Base-by-base conservation (phyloP, 345 rosid genomes). In the Kernera saxatilis region DNA sequence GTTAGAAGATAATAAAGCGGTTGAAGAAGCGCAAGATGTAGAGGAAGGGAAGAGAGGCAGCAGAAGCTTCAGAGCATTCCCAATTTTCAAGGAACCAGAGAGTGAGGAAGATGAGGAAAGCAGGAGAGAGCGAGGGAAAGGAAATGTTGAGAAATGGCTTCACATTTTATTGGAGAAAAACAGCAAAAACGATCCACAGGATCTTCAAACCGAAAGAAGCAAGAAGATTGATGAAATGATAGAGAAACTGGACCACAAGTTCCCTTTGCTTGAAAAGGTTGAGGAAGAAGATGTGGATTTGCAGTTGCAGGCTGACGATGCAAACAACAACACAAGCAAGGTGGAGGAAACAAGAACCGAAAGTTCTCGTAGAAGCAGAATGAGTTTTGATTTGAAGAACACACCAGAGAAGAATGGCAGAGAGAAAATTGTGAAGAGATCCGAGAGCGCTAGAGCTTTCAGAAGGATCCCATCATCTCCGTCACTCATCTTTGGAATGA, bases 101-200 rank as follows among this genome's bases (percentile, higher is more conserved):
- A 84, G 14, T 22, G 89, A 85, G 48, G 95, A 94, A 80, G 93
- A 88, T 71, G 93, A 87, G 75, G 92, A 89, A 69, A 84, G 84
- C 74, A 81, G 87, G 77, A 85, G 76, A 80, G 80, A 75, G 61
- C 80, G 95, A 2, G 99, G 99, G 41, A 94, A 88, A 82, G 98
- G 89, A 74, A 90, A 95, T 49, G 85, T 95, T 0, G 99, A 95
- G 80, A 88, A 80, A 75, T 95, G 99, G 99, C 93, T 92, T 14
- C 87, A 87, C 58, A 80, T 95, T 79, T 72, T 95, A 80, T 75
- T 92, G 45, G 89, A 90, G 33, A 80, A 79, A 69, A 50, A 79
- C 69, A 39, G 14, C 8, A 37, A 49, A 36, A 74, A 75, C 54
- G 87, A 75, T 22, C 86, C 80, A 37, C 26, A 39, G 3, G 85